phyloP scores from a whole-genome alignment of 805 yeast species.

The Yarrowia osloensis region DNA sequence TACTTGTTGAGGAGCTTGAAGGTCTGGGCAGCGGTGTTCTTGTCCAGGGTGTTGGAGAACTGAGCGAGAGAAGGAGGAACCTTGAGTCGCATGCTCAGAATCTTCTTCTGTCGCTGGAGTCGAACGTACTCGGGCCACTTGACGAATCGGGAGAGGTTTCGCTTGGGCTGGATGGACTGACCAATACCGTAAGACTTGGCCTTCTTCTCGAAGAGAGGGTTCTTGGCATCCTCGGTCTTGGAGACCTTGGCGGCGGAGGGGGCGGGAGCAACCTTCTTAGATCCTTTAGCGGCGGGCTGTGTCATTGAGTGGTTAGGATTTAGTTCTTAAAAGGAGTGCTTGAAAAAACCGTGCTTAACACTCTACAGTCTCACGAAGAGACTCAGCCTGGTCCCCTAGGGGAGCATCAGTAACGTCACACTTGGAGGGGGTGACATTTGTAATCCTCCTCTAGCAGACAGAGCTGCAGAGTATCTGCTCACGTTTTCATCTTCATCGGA shows the following conservation, averaged over 20 bases:
- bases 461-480: conserved; percentile 29
- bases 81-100: conserved; percentile 91
- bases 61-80: conserved; percentile 99
- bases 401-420: conserved; percentile 21
- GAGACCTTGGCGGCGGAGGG: conserved; percentile 77
- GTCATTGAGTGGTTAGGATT: conserved; percentile 39
- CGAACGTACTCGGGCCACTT: conserved; percentile 99
- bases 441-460: conserved; percentile 31
- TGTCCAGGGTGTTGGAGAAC: conserved; percentile 94
- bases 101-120: conserved; percentile 98
- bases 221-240: conserved; percentile 47
- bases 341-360: conserved; percentile 31
- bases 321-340: conserved; percentile 1
- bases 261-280: conserved; percentile 89
- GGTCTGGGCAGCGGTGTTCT: conserved; percentile 97
- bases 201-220: conserved; percentile 86
- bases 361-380: conserved; percentile 42
- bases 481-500: background rate
- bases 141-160: conserved; percentile 95
- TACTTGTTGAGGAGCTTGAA: conserved; percentile 98
- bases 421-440: background rate
- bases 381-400: conserved; percentile 31
- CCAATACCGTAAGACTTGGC: conserved; percentile 97
- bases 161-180: conserved; percentile 92
- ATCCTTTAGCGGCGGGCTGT: conserved; percentile 47